phyloP scores from a whole-genome alignment of 176 grass and related monocot species.

The Zea luxurians region DNA sequence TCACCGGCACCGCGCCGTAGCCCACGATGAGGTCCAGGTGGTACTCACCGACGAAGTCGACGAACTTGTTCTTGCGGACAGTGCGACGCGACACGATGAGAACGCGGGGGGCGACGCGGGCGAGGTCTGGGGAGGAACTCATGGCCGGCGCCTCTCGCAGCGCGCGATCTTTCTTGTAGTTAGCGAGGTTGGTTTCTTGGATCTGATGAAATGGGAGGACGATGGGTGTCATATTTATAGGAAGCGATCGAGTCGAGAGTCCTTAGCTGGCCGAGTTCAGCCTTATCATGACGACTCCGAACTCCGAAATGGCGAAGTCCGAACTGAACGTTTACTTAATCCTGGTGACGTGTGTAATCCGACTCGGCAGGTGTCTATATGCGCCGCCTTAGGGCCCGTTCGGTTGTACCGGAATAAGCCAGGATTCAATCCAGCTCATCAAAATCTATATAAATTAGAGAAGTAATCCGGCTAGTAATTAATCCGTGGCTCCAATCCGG shows the following conservation, averaged over 20 bases:
- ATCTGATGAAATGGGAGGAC: not conserved
- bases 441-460: no score
- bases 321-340: not conserved
- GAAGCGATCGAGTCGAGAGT: not conserved
- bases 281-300: constrained; percentile 20
- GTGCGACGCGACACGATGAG: constrained; percentile 90
- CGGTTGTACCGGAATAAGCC: no score
- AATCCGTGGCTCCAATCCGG: no score
- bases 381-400: no score
- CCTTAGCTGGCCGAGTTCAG: constrained; percentile 6
- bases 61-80: constrained; percentile 95
- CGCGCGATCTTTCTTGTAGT: not conserved
- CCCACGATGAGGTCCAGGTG: constrained; percentile 85
- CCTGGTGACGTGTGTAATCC: no score
- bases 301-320: no score
- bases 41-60: constrained; percentile 99
- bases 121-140: no score
- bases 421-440: no score
- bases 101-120: constrained; percentile 68
- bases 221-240: constrained; percentile 34
- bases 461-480: no score
- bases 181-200: not conserved
- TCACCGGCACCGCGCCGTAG: constrained; percentile 80
- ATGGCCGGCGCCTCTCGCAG: not conserved
- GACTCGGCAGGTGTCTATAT: no score